phyloP scores from a whole-genome alignment of 2,329 filamentous ascomycete species.

The Aspergillus quadrilineatus region DNA sequence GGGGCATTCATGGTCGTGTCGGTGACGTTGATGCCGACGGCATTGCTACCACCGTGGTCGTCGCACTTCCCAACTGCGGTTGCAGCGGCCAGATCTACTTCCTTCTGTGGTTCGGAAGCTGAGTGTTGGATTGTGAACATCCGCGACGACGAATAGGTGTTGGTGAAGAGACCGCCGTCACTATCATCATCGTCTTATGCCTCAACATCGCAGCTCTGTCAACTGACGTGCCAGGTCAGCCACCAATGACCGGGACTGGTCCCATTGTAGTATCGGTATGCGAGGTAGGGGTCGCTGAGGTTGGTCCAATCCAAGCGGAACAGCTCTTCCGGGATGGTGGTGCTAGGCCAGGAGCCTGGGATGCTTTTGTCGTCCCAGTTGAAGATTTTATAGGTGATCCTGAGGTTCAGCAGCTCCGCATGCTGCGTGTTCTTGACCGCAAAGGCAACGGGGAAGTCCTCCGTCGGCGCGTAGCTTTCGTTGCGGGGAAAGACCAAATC shows the following conservation, averaged over 20 bases:
- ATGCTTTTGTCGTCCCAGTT: not conserved
- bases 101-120: not conserved
- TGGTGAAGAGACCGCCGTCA: not conserved
- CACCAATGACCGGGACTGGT: not conserved
- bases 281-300: slow-evolving; percentile 11
- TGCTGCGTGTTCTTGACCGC: slow-evolving; percentile 17
- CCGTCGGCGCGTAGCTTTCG: slow-evolving; percentile 16
- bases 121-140: slow-evolving; percentile 13
- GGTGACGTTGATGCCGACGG: slow-evolving; percentile 12
- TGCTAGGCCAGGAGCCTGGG: not conserved
- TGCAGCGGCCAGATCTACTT: slow-evolving; percentile 17
- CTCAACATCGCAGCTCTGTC: slow-evolving; percentile 15
- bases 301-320: not conserved
- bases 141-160: not conserved
- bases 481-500: slow-evolving; percentile 21
- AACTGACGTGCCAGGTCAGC: slow-evolving; percentile 9
- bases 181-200: not conserved
- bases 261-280: not conserved
- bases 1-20: not conserved
- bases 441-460: slow-evolving; percentile 20
- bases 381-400: slow-evolving; percentile 7
- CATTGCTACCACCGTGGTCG: slow-evolving; percentile 3
- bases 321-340: not conserved
- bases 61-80: slow-evolving; percentile 14
- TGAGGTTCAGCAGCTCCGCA: slow-evolving; percentile 12